Evolutionary conservation across 1,284 basidiomycete genomes (phyloP).

Genomic region (Irpex sp.): DNA sequence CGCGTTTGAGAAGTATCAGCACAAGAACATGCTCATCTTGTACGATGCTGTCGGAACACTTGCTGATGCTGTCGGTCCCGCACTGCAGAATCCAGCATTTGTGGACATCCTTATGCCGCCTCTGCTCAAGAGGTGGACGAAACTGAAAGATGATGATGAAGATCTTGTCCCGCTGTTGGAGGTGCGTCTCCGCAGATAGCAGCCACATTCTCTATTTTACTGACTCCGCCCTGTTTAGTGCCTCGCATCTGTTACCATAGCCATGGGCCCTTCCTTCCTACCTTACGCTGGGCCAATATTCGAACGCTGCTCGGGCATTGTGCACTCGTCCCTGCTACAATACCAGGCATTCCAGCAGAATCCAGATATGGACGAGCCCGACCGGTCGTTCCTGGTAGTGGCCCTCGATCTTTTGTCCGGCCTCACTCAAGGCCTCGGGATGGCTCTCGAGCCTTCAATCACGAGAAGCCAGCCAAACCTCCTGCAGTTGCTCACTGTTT

Average conservation of each 20-base stretch:
- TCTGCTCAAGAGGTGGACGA: conserved; percentile 86
- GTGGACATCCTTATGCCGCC: conserved; percentile 98
- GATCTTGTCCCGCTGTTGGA: conserved; percentile 94
- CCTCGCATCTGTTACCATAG: conserved; percentile 95
- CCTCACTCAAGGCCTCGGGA: conserved; percentile 90
- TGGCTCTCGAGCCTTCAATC: conserved; percentile 73
- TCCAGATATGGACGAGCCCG: conserved; percentile 88
- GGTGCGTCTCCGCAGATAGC: conserved; percentile 41
- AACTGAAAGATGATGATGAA: conserved; percentile 86
- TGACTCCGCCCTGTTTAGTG: conserved; percentile 56
- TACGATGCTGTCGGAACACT: conserved; percentile 98
- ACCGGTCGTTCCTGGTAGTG: conserved; percentile 95
- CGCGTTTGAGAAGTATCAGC: conserved; percentile 98
- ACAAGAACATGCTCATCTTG: conserved; percentile 98
- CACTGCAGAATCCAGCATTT: conserved; percentile 82
- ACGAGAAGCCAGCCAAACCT: conserved; percentile 69
- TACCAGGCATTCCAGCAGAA: conserved; percentile 85
- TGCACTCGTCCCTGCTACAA: conserved; percentile 77
- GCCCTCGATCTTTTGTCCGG: conserved; percentile 95
- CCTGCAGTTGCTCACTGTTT: conserved; percentile 76
- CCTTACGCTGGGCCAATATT: conserved; percentile 92
- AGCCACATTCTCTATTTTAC: conserved; percentile 8
- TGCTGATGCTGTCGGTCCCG: conserved; percentile 91
- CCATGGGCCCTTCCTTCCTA: conserved; percentile 89
- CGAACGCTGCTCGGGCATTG: conserved; percentile 86